Conservation (phyloP, 306 rosid species). For the Heteromeles arbutifolia region DNA sequence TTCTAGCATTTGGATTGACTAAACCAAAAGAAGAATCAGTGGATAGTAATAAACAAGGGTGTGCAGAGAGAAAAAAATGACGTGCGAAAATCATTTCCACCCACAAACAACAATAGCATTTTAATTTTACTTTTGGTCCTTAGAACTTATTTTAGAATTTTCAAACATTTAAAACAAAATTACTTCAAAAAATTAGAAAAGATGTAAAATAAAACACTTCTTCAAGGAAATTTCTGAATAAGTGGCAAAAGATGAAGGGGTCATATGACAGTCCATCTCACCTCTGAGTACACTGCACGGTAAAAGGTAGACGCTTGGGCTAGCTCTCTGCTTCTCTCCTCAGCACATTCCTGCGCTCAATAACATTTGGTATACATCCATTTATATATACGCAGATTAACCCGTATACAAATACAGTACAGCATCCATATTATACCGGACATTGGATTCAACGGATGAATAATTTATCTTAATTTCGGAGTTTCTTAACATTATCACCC, state of each 20-base stretch:
- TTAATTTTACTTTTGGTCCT: neutral
- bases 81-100: too few species aligned
- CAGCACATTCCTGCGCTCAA: constrained; percentile 10
- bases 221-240: neutral
- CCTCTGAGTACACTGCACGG: constrained; percentile 30
- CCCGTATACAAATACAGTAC: neutral
- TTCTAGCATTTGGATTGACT: neutral
- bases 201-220: neutral
- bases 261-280: neutral
- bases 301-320: constrained; percentile 16
- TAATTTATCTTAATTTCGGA: neutral
- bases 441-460: neutral
- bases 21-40: too few species aligned
- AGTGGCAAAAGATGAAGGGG: neutral
- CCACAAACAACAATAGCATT: neutral
- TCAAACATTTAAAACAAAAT: neutral
- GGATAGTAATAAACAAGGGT: neutral
- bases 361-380: neutral
- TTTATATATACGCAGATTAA: neutral
- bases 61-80: too few species aligned
- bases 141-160: neutral
- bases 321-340: constrained; percentile 12
- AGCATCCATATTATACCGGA: neutral
- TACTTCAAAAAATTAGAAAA: neutral
- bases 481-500: neutral